Percentiles rank a stretch among this genome's conserved stretches.
phyloP scores from a whole-genome alignment of 192 early-diverging fungal genomes.

The Linnemannia zychae region DNA sequence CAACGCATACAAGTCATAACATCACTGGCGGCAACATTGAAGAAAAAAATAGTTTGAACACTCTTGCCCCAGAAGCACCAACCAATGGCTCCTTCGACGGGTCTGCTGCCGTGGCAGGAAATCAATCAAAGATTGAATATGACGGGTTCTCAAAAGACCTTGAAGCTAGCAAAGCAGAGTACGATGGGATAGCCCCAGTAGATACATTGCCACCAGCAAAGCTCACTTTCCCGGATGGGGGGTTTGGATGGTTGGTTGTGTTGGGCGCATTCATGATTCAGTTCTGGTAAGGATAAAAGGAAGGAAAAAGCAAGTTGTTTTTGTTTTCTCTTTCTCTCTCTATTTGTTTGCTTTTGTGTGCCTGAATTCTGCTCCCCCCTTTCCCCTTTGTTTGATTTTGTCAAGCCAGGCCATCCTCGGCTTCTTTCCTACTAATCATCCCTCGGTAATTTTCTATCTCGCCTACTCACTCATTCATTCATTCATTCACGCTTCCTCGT shows the following conservation, averaged over 20 bases:
- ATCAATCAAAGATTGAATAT: not conserved
- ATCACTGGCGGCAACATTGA: not conserved
- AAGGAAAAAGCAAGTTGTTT: not conserved
- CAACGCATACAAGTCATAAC: not conserved
- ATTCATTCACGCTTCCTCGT: not conserved
- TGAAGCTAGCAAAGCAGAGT: not conserved
- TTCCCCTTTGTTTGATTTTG: not conserved
- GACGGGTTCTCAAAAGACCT: not conserved
- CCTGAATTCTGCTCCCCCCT: not conserved
- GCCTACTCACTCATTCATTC: not conserved
- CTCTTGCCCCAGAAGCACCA: not conserved
- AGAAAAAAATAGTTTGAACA: not conserved
- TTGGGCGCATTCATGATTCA: slow-evolving; percentile 59
- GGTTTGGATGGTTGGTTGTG: slow-evolving; percentile 59
- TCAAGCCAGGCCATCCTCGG: no score
- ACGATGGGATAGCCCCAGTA: not conserved
- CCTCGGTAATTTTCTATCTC: not conserved
- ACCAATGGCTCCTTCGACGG: not conserved
- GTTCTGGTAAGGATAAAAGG: slow-evolving; percentile 29
- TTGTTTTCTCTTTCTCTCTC: not conserved
- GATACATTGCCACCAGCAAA: not conserved
- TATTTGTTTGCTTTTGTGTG: not conserved
- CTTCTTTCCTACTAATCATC: not conserved
- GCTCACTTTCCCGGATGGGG: slow-evolving; percentile 41
- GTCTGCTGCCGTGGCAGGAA: no score